Evolutionary conservation across 2,329 filamentous ascomycete genomes (phyloP).

Genomic region (Phaeosphaeriaceae sp.): DNA sequence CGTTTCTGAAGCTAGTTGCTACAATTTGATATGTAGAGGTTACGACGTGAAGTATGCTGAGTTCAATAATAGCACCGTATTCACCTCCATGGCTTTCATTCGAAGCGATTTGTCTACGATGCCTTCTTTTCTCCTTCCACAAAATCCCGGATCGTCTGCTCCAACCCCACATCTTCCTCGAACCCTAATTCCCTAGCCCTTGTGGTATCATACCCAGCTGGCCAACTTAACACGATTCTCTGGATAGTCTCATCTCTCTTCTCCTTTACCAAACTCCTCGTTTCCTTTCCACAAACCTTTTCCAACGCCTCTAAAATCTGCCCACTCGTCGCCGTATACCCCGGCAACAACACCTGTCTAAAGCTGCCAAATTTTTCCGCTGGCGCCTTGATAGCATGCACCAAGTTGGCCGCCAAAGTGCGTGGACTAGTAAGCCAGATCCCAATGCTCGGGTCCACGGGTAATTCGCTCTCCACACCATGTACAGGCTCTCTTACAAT

Average conservation of each 20-base stretch:
- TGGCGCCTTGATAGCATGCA: slow-evolving; percentile 60
- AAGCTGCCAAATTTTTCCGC: slow-evolving; percentile 61
- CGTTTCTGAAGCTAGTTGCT: no score
- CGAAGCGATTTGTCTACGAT: no score
- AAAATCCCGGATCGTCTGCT: slow-evolving; percentile 57
- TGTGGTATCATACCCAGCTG: slow-evolving; percentile 63
- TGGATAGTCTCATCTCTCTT: slow-evolving; percentile 59
- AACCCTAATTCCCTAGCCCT: slow-evolving; percentile 64
- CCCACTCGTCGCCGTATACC: slow-evolving; percentile 62
- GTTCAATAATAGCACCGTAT: no score
- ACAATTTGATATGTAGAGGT: no score
- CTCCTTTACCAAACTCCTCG: slow-evolving; percentile 60
- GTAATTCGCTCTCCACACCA: slow-evolving; percentile 60
- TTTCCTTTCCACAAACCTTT: slow-evolving; percentile 63
- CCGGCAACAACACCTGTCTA: slow-evolving; percentile 63
- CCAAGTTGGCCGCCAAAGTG: slow-evolving; percentile 62
- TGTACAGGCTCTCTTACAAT: slow-evolving; percentile 71
- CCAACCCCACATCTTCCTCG: slow-evolving; percentile 57
- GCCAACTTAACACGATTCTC: slow-evolving; percentile 65
- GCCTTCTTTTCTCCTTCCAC: slow-evolving; percentile 38
- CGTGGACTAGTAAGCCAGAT: slow-evolving; percentile 66
- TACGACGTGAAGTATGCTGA: no score
- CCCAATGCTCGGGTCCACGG: slow-evolving; percentile 60
- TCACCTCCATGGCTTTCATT: no score
- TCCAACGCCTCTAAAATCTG: slow-evolving; percentile 65